Evolutionary conservation across 2,329 filamentous ascomycete genomes (phyloP), one percentile per base, ranked within the genome.

Genomic region (Mycogone perniciosa): DNA sequence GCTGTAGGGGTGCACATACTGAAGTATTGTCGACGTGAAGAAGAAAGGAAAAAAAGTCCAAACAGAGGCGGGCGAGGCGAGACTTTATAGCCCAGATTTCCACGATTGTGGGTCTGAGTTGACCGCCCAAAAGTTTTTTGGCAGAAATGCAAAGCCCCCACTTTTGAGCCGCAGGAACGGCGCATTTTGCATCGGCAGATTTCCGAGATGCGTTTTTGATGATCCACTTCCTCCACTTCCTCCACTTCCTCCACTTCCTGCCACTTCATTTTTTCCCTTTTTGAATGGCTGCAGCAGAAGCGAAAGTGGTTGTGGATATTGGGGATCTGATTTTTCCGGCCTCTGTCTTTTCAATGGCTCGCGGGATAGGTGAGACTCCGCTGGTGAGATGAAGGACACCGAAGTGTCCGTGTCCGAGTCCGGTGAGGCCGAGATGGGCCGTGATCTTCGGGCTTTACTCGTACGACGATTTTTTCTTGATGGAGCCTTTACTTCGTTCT

Each of bases 21-120:
- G 71, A 78, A 78, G 76, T 80, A 80, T 80, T 79, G 76, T 81
- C 78, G 77, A 77, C 76, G 71, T 79, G 68, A 76, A 70, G 71
- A 80, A 75, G 71, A 74, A 75, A 75, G 68, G 63, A 69, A 72
- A 67, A 72, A 71, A 60, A 64, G 56, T 43, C 26, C 51, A 69
- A 72, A 67, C 54, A 42, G 34, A 7, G 56, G 62, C 59, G 58
- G 64, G 56, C 51, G 46, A 34, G 58, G 11, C 8, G 44, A 8
- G 29, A 64, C 76, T 71, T 76, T 52, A 52, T 52, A 52, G 10
- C 38, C 9, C 13, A n/a, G 13, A 7, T 7, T 40, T 27, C 27
- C 39, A 39, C 31, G 43, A 4, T 7, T 29, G 45, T 48, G 44
- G 50, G 37, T 37, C 29, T 26, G 11, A 20, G 6, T 20, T 48